These are phyloP conservation scores for Mucor lusitanicus DNA, from an alignment of 371 early-diverging fungal genomes.

Conservation along the genomic window DNA sequence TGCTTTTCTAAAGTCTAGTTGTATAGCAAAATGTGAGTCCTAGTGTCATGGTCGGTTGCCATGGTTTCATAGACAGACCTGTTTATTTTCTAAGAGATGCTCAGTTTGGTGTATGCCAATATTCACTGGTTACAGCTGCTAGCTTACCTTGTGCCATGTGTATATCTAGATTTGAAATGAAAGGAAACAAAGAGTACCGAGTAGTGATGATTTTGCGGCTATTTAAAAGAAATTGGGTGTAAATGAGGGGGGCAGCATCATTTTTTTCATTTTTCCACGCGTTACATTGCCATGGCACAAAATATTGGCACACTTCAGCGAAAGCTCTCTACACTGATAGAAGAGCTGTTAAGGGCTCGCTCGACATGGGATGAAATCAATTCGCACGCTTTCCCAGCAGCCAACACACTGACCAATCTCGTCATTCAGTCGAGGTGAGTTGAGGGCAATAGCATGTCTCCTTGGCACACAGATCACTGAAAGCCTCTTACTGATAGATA, in stretches of 20 bases:
- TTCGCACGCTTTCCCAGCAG: constrained; percentile 34
- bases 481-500: constrained; percentile 29
- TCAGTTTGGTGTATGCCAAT: neutral
- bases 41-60: neutral
- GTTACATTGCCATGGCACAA: constrained; percentile 23
- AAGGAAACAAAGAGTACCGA: neutral
- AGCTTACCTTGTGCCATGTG: neutral
- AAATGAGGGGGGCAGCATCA: neutral
- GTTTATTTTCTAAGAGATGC: neutral
- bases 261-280: neutral
- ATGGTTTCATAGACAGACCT: neutral
- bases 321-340: constrained; percentile 30
- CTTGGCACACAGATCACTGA: neutral
- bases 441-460: neutral
- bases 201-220: neutral
- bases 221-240: neutral
- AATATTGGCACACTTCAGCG: constrained; percentile 39
- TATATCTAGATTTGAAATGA: too few species aligned
- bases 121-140: neutral
- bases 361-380: constrained; percentile 45
- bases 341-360: constrained; percentile 39
- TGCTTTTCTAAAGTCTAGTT: constrained; percentile 9
- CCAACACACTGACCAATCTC: constrained; percentile 39
- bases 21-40: neutral
- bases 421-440: constrained; percentile 41